Percentiles rank a stretch among this genome's conserved stretches.
These are phyloP conservation scores for Lodderomyces metapsilosis DNA, from an alignment of 1,139 yeast species.

Conservation along the genomic window DNA sequence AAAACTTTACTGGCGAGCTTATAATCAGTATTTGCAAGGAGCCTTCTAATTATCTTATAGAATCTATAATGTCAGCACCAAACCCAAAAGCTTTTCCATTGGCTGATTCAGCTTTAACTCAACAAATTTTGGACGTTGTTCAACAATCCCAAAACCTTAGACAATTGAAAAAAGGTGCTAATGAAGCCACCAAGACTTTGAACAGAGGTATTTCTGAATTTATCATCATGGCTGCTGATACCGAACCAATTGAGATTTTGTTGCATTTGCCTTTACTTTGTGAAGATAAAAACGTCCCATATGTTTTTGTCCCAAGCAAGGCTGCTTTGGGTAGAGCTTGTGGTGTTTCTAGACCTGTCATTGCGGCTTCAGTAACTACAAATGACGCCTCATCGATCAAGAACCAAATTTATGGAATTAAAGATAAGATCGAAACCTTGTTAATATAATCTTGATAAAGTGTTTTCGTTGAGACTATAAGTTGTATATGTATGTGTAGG, in stretches of 20 bases:
- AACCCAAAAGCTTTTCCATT: conserved; percentile 98
- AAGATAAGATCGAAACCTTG: conserved; percentile 98
- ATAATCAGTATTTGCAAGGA: conserved; percentile 53
- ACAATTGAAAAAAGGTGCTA: conserved; percentile 99
- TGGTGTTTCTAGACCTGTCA: conserved; percentile 99
- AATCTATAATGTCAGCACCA: conserved; percentile 59
- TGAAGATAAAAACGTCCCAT: conserved; percentile 99
- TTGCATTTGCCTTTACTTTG: conserved; percentile 96
- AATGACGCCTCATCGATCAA: conserved; percentile 98
- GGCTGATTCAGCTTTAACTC: conserved; percentile 93
- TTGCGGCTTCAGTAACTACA: conserved; percentile 97
- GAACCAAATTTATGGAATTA: conserved; percentile 94
- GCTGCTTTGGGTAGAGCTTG: conserved; percentile 99
- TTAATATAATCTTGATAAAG: conserved; percentile 57
- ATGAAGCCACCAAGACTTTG: conserved; percentile 98
- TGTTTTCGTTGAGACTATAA: not conserved
- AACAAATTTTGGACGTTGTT: conserved; percentile 95
- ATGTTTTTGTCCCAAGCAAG: conserved; percentile 97
- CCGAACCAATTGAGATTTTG: conserved; percentile 98
- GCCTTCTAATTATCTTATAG: conserved; percentile 34
- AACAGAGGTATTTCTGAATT: conserved; percentile 99
- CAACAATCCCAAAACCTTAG: conserved; percentile 98
- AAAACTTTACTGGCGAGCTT: conserved; percentile 43
- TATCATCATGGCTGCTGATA: conserved; percentile 99
- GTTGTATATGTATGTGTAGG: not conserved